Percentiles rank a stretch among this genome's conserved stretches.
These are phyloP conservation scores for Nitzschia sp. DNA, from an alignment of 108 stramenopile species.

Conservation along the genomic window DNA sequence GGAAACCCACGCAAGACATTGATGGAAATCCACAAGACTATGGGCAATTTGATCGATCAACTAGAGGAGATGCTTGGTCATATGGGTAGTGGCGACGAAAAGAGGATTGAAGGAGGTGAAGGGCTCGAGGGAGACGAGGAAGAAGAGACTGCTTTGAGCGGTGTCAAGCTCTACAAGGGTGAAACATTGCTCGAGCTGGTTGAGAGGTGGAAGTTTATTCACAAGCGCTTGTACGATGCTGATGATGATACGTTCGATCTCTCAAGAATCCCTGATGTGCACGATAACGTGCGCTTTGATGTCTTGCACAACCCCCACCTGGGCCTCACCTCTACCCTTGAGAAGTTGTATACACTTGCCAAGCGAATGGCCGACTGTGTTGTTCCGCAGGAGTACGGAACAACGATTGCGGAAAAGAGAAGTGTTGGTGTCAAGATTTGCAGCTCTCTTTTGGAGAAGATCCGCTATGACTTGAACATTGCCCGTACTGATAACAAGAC, in stretches of 20 bases:
- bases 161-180: conserved; percentile 89
- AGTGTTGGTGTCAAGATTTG: conserved; percentile 91
- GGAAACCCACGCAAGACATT: conserved; percentile 88
- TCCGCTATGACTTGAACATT: conserved; percentile 85
- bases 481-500: conserved; percentile 85
- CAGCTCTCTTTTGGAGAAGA: conserved; percentile 90
- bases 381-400: conserved; percentile 97
- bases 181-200: conserved; percentile 91
- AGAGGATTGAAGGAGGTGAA: conserved; percentile 76
- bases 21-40: conserved; percentile 74
- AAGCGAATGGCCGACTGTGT: conserved; percentile 92
- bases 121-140: conserved; percentile 72
- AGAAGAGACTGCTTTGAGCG: conserved; percentile 77
- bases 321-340: conserved; percentile 67
- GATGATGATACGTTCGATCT: conserved; percentile 87
- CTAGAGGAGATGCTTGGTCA: conserved; percentile 80
- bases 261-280: conserved; percentile 86
- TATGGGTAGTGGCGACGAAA: conserved; percentile 74
- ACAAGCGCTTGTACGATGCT: conserved; percentile 84
- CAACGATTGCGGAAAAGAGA: conserved; percentile 79
- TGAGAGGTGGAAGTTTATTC: conserved; percentile 92
- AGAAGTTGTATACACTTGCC: conserved; percentile 86
- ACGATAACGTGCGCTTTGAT: conserved; percentile 80
- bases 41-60: conserved; percentile 81
- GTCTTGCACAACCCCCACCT: conserved; percentile 93